These are phyloP conservation scores for barley (Hordeum vulgare) DNA, from an alignment of 176 grass and related monocot species.

Conservation along the genomic window DNA sequence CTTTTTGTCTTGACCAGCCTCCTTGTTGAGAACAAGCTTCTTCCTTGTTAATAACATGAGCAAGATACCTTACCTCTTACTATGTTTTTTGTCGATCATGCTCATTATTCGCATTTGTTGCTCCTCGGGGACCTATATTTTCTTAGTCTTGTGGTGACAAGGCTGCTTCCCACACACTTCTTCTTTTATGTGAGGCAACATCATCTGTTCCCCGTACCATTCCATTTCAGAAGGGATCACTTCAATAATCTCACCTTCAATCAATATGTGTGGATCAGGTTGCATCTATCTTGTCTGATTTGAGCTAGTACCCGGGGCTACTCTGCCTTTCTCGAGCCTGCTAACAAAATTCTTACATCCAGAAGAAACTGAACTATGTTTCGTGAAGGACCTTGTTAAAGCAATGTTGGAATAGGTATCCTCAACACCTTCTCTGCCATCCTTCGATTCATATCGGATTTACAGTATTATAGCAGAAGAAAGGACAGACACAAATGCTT, in stretches of 20 bases:
- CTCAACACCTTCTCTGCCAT: slow-evolving; percentile 17
- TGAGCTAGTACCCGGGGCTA: slow-evolving; percentile 21
- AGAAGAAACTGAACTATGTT: slow-evolving; percentile 53
- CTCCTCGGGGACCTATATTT: slow-evolving; percentile 21
- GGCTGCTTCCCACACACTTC: slow-evolving; percentile 11
- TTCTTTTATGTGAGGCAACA: slow-evolving; percentile 23
- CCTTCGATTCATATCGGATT: slow-evolving; percentile 69
- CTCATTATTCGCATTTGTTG: slow-evolving; percentile 5
- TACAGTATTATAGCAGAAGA: slow-evolving; percentile 79
- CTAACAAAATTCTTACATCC: slow-evolving; percentile 50
- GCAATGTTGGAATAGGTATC: slow-evolving; percentile 36
- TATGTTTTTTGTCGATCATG: slow-evolving; percentile 32
- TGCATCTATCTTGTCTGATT: slow-evolving; percentile 60
- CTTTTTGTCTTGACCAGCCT: slow-evolving; percentile 73
- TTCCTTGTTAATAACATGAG: slow-evolving; percentile 69
- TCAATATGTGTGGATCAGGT: slow-evolving; percentile 84
- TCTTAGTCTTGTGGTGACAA: slow-evolving; percentile 28
- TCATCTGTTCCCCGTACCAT: slow-evolving; percentile 20
- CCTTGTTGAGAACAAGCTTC: slow-evolving; percentile 48
- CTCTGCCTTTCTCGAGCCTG: slow-evolving; percentile 31
- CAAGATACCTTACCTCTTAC: slow-evolving; percentile 73
- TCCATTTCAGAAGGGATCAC: slow-evolving; percentile 34
- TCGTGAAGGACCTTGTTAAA: slow-evolving; percentile 58
- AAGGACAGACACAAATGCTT: slow-evolving; percentile 87
- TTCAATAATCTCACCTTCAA: slow-evolving; percentile 90